These are phyloP conservation scores for Aureobasidium melanogenum DNA, from an alignment of 2,329 filamentous ascomycete species.

Conservation along the genomic window DNA sequence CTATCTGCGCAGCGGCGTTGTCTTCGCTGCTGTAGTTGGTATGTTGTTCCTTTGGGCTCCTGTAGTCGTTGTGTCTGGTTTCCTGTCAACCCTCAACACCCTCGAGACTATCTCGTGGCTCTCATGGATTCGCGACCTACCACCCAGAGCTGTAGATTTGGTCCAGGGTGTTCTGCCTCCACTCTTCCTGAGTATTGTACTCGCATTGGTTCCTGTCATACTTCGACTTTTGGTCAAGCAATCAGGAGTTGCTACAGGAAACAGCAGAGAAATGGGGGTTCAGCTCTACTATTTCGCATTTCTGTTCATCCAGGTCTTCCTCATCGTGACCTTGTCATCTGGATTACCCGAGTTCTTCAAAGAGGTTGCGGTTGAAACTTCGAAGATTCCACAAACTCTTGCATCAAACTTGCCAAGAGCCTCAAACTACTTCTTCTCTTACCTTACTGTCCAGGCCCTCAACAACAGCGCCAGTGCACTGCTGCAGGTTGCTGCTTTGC, in stretches of 20 bases:
- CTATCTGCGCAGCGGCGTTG: constrained; percentile 61
- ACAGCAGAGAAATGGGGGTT: constrained; percentile 69
- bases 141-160: constrained; percentile 52
- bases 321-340: constrained; percentile 80
- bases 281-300: constrained; percentile 92
- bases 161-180: constrained; percentile 84
- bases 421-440: constrained; percentile 96
- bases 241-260: constrained; percentile 75
- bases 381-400: constrained; percentile 60
- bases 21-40: constrained; percentile 56
- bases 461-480: constrained; percentile 84
- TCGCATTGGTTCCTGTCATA: constrained; percentile 73
- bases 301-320: constrained; percentile 87
- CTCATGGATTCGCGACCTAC: constrained; percentile 55
- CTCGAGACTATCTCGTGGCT: constrained; percentile 62
- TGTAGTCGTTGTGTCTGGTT: constrained; percentile 79
- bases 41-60: constrained; percentile 87
- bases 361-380: constrained; percentile 55
- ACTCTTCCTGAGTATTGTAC: constrained; percentile 63
- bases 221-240: constrained; percentile 63
- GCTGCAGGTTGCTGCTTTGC: constrained; percentile 69
- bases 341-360: constrained; percentile 60
- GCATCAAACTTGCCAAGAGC: constrained; percentile 75
- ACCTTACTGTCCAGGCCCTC: constrained; percentile 91
- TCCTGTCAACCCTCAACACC: constrained; percentile 66